Base-by-base conservation (phyloP, 257 asterid species). In the Scutellaria galericulata region DNA sequence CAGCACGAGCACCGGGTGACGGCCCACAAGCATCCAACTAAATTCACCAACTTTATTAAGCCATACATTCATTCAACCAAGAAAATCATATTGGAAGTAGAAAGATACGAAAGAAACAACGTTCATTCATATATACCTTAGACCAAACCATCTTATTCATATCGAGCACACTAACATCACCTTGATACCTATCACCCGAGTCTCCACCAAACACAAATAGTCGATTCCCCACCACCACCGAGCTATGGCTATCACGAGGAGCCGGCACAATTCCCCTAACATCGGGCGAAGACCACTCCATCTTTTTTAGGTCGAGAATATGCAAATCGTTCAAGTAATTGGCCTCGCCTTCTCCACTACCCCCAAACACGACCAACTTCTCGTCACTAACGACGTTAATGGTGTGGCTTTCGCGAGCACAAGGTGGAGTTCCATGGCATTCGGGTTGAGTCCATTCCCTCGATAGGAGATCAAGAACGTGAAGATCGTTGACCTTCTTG, bases 331-430 rank as follows among this genome's bases (percentile, higher is more conserved):
- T 94, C 76, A 94, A 78, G 72, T 89, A 91, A 75, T 89, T 91
- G 0, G 88, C 84, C 55, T 89, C 97, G 42, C 98, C 98, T 80
- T 88, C 93, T 35, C 98, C 98, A 47, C 97, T 94, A 8, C 98
- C 98, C 15, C 98, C 98, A 59, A 94, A 94, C 18, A 94, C 70
- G 51, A 94, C 82, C 71, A 94, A 72, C 47, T 79, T 88, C 40
- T 86, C 88, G 6, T 85, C 89, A 9, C 82, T 75, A 55, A 88
- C 75, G 0, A 87, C 89, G 6, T 88, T 88, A 11, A 95, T 88
- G 0, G 93, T 84, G 87, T 94, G 98, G 44, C 98, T 94, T 65
- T 94, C 98, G 0, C 98, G 96, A 9, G 98, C 79, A 0, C 86
- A 80, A 15, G 98, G 98, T 5, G 90, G 94, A 46, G 27, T 76